Evolutionary conservation across 805 yeast genomes (phyloP).

Genomic region (Pichia thaimueangensis): DNA sequence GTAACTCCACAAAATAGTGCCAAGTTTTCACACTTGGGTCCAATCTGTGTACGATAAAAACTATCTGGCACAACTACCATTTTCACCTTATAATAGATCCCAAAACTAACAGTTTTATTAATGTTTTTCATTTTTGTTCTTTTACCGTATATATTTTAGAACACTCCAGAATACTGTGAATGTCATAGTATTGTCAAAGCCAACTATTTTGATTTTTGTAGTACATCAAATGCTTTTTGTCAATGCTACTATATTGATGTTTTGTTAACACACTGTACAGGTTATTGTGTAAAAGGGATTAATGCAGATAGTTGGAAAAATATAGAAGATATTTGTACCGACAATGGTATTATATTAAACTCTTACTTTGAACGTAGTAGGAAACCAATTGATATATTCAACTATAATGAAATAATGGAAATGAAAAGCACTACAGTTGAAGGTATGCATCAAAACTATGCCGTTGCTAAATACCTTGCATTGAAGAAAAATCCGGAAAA

Average conservation of each 20-base stretch:
- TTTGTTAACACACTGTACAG: slow-evolving; percentile 18
- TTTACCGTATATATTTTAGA: slow-evolving; percentile 11
- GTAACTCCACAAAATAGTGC: not conserved
- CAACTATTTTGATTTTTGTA: slow-evolving; percentile 6
- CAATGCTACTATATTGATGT: slow-evolving; percentile 26
- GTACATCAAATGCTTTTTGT: slow-evolving; percentile 17
- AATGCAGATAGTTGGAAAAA: slow-evolving; percentile 1
- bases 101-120: not conserved
- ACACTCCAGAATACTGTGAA: slow-evolving; percentile 19
- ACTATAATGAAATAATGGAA: too few relatives aligned
- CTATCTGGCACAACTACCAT: too few relatives aligned
- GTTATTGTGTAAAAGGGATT: slow-evolving; percentile 17
- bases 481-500: too few relatives aligned
- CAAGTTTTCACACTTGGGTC: slow-evolving; percentile 2
- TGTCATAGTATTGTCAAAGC: slow-evolving; percentile 16
- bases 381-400: not conserved
- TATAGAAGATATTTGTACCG: not conserved
- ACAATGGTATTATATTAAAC: not conserved
- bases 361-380: not conserved
- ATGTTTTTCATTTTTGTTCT: not conserved
- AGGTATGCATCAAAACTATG: too few relatives aligned
- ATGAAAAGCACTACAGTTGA: too few relatives aligned
- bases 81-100: too few relatives aligned
- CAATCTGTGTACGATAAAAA: slow-evolving; percentile 5
- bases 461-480: too few relatives aligned